These are phyloP conservation scores for Mortierella sp. DNA, from an alignment of 371 early-diverging fungal genomes.

Conservation along the genomic window DNA sequence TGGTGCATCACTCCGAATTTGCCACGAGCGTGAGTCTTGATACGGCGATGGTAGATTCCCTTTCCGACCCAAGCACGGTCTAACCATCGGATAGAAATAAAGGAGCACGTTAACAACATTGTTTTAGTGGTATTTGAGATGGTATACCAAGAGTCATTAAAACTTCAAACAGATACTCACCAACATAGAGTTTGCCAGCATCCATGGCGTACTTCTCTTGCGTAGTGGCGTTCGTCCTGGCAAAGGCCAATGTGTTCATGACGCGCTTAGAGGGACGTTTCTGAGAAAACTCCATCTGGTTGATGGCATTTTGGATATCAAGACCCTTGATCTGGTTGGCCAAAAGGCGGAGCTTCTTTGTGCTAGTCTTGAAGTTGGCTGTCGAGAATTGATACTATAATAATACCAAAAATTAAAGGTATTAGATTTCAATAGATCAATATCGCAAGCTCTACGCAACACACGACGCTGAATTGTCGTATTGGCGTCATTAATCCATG, in stretches of 20 bases:
- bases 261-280: conserved; percentile 84
- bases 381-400: conserved; percentile 77
- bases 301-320: conserved; percentile 83
- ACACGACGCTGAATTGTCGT: too few species aligned
- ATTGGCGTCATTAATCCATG: too few species aligned
- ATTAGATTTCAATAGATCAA: not conserved
- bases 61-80: conserved; percentile 93
- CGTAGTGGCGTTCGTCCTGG: conserved; percentile 76
- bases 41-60: conserved; percentile 78
- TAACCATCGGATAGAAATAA: conserved; percentile 24
- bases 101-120: not conserved
- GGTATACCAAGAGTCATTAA: not conserved
- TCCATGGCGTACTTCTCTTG: conserved; percentile 76
- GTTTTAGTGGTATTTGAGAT: not conserved
- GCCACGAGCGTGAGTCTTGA: conserved; percentile 86
- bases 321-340: conserved; percentile 88
- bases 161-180: conserved; percentile 29
- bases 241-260: conserved; percentile 79
- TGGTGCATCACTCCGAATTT: conserved; percentile 85
- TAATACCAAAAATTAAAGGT: not conserved
- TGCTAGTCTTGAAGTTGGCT: conserved; percentile 79
- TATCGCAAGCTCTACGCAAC: not conserved
- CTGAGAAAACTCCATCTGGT: conserved; percentile 88
- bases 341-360: conserved; percentile 87
- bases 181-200: conserved; percentile 67